phyloP scores from a whole-genome alignment of 2,329 filamentous ascomycete species.

The Diplocarpon mali region DNA sequence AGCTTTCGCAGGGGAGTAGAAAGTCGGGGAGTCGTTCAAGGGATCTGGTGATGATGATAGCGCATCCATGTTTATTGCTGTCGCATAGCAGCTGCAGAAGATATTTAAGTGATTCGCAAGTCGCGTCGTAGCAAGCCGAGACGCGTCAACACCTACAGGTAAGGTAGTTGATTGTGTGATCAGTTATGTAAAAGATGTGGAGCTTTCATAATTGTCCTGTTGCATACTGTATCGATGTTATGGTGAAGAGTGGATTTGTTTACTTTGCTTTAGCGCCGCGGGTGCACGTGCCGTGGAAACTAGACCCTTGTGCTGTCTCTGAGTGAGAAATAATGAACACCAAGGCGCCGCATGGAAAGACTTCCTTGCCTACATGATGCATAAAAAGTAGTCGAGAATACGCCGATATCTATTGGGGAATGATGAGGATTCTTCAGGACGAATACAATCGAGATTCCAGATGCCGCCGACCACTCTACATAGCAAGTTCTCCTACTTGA shows the following conservation, averaged over 20 bases:
- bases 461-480: no score
- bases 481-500: no score
- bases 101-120: neutral
- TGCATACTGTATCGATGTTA: constrained; percentile 1
- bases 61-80: constrained; percentile 16
- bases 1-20: constrained; percentile 21
- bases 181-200: constrained; percentile 6
- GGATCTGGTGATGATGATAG: constrained; percentile 27
- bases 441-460: no score
- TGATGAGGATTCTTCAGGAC: no score
- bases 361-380: no score
- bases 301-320: no score
- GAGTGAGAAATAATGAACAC: no score
- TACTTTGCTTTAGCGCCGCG: neutral
- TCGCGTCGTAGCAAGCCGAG: constrained; percentile 1
- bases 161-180: constrained; percentile 5
- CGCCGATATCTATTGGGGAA: no score
- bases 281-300: no score
- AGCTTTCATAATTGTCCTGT: constrained; percentile 9
- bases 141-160: constrained; percentile 1
- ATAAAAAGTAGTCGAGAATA: no score
- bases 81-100: constrained; percentile 4
- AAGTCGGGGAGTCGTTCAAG: constrained; percentile 24
- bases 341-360: no score
- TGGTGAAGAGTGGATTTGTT: constrained; percentile 1